Evolutionary conservation across 768 basidiomycete species (phyloP).

Genomic region (Lactifluus hygrophoroides): DNA sequence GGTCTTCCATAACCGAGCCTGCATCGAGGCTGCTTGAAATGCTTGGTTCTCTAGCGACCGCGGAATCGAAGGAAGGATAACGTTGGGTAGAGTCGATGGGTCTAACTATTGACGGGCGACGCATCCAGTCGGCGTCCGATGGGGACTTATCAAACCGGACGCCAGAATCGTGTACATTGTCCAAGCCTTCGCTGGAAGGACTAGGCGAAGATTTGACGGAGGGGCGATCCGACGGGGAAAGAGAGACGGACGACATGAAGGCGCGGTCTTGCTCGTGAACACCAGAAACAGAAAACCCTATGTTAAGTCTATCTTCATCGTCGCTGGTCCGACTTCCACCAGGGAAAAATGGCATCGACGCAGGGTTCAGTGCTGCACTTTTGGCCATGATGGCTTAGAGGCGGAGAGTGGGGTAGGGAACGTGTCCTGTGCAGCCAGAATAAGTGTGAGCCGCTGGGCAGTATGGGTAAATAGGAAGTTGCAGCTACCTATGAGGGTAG

Average conservation of each 20-base stretch:
- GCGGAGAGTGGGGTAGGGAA: constrained; percentile 10
- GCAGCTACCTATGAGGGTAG: constrained; percentile 11
- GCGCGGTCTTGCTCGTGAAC: constrained; percentile 35
- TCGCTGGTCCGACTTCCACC: constrained; percentile 50
- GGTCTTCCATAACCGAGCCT: constrained; percentile 11
- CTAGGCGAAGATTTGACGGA: constrained; percentile 66
- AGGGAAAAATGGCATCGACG: constrained; percentile 81
- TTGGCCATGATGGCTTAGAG: constrained; percentile 45
- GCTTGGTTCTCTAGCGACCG: constrained; percentile 11
- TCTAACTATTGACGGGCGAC: constrained; percentile 17
- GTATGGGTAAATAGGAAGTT: constrained; percentile 8
- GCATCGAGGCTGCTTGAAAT: constrained; percentile 19
- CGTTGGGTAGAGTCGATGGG: constrained; percentile 12
- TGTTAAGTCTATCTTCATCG: constrained; percentile 41
- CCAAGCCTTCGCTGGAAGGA: constrained; percentile 36
- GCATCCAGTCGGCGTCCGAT: constrained; percentile 26
- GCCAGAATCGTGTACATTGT: constrained; percentile 23
- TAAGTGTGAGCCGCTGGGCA: constrained; percentile 1
- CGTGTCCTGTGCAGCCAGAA: constrained; percentile 12
- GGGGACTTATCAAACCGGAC: constrained; percentile 19
- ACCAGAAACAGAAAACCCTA: constrained; percentile 39
- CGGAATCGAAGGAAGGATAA: constrained; percentile 27
- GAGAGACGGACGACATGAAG: constrained; percentile 48
- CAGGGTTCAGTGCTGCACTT: constrained; percentile 70
- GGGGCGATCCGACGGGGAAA: constrained; percentile 56